Base-by-base conservation (phyloP, 2,329 filamentous ascomycete genomes). In the Cordyceps farinosa region DNA sequence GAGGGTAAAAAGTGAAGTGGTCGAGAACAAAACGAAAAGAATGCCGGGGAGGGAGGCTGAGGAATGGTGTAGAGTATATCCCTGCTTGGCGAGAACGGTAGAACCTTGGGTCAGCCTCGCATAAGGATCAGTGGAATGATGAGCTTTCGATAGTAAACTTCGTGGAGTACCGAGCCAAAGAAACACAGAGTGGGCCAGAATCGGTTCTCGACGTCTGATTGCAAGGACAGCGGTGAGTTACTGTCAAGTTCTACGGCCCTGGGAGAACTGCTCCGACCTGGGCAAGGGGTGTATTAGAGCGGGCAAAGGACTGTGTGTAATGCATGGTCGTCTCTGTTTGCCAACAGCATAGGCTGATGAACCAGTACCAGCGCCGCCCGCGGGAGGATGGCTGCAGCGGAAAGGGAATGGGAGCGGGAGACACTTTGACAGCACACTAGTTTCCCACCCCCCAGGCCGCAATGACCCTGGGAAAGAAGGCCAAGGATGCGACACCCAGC, bases 31-130 rank as follows among this genome's bases (percentile, higher is more conserved):
- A 47, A 40, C 27, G 40, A 44, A 42, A 42, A 44, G 52, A 50
- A 29, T 30, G 30, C 34, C 27, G 36, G 29, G n/a, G 52, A 62
- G 60, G 42, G 38, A 62, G 51, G 50, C 51, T 55, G 59, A 55
- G 59, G 51, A 62, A 62, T 62, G 51, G 10, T 62, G 27, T n/a
- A 62, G 36, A 62, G 60, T 62, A 56, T 62, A 62, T 54, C 60
- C 60, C 34, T 56, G 52, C 36, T 48, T 50, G 44, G 11, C 34
- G 29, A 62, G 34, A 56, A 27, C 34, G 30, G 52, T 45, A 50
- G 42, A 36, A 30, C 45, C 48, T 61, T 53, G 48, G 60, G 60
- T 55, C 60, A 61, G 59, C 50, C 59, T 61, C 59, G 59, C 59
- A 61, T 54, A 27, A 47, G 50, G 27, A 42, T 11, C 40, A 38